Conservation (phyloP, 148 eudicot species). For the Selenicereus undatus region DNA sequence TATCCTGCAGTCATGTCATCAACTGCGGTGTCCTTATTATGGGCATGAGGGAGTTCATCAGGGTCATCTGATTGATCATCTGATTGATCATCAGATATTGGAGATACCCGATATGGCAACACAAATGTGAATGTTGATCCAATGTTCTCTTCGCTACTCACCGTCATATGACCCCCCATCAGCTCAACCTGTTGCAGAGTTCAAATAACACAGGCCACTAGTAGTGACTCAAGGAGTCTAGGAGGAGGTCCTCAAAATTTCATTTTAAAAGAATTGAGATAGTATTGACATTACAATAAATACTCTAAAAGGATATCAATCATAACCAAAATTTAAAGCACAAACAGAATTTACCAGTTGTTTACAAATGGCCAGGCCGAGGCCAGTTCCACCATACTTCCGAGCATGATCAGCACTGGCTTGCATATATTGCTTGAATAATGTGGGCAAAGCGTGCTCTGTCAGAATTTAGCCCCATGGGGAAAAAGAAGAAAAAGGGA, state of each 20-base stretch:
- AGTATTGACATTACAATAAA: neutral
- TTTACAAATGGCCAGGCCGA: constrained; percentile 95
- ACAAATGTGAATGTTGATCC: constrained; percentile 87
- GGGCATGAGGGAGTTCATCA: constrained; percentile 56
- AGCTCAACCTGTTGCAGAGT: constrained; percentile 58
- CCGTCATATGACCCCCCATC: constrained; percentile 91
- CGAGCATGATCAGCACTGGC: constrained; percentile 86
- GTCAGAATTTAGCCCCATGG: constrained; percentile 22
- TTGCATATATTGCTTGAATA: constrained; percentile 91
- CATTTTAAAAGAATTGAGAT: neutral
- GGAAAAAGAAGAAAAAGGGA: neutral
- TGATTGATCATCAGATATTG: constrained; percentile 36
- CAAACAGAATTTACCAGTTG: constrained; percentile 56
- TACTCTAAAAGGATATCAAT: neutral
- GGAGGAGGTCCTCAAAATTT: neutral
- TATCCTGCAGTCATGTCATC: constrained; percentile 49
- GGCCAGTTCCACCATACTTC: constrained; percentile 96
- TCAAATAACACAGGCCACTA: too few species aligned
- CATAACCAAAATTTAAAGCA: neutral
- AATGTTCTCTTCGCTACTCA: constrained; percentile 56
- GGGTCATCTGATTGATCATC: constrained; percentile 77
- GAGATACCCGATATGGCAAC: constrained; percentile 70
- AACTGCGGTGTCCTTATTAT: constrained; percentile 32
- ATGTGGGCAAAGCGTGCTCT: constrained; percentile 80
- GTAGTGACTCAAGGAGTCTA: too few species aligned